A percentile compares a stretch with the other conserved stretches of the same genome.
Evolutionary conservation across 1,139 yeast genomes (phyloP).

Genomic region (Yarrowia galli): DNA sequence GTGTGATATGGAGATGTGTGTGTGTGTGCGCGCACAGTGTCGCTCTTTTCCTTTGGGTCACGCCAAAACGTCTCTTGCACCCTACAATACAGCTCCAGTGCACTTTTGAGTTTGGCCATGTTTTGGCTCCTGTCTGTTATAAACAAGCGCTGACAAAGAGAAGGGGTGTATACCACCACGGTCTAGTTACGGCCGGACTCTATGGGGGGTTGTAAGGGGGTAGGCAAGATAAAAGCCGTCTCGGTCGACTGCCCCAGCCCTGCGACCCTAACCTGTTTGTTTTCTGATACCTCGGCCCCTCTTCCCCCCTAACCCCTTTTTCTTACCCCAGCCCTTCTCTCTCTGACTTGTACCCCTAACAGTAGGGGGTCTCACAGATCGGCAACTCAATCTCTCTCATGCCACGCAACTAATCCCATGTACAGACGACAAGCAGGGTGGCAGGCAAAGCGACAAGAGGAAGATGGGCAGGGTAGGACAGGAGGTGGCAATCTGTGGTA

Average conservation of each 20-base stretch:
- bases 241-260: too few relatives aligned
- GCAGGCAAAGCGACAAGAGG: too few relatives aligned
- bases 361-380: conserved; percentile 21
- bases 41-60: too few relatives aligned
- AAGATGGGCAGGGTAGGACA: too few relatives aligned
- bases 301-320: neutral
- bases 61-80: neutral
- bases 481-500: too few relatives aligned
- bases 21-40: neutral
- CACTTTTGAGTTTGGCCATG: conserved; percentile 11
- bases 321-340: neutral
- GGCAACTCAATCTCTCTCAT: conserved; percentile 34
- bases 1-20: too few relatives aligned
- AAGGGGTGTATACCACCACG: neutral
- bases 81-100: conserved; percentile 16
- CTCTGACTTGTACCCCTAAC: neutral
- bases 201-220: too few relatives aligned
- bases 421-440: conserved; percentile 7
- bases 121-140: conserved; percentile 12
- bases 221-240: too few relatives aligned
- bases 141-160: neutral
- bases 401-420: conserved; percentile 18
- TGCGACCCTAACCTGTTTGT: neutral
- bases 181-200: too few relatives aligned
- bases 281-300: too few relatives aligned